Evolutionary conservation across 371 early-diverging fungal genomes (phyloP).

Genomic region (Syncephalastrum sp.): DNA sequence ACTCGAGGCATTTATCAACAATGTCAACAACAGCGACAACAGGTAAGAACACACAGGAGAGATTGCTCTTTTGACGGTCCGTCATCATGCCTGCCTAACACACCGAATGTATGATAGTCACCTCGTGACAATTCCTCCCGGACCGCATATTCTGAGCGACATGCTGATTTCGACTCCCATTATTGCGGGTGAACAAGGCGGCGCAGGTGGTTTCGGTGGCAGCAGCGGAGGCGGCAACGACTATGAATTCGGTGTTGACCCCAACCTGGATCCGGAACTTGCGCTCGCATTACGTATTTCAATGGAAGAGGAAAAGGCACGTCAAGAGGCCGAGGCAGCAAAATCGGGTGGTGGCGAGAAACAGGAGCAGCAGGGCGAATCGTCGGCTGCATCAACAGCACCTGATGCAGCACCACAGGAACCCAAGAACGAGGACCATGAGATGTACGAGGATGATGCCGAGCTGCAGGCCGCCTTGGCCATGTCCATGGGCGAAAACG

Average conservation of each 20-base stretch:
- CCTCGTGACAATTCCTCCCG: constrained; percentile 92
- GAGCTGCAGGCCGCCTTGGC: constrained; percentile 52
- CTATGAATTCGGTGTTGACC: constrained; percentile 96
- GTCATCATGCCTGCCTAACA: neutral
- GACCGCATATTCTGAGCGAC: constrained; percentile 93
- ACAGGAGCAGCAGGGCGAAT: constrained; percentile 26
- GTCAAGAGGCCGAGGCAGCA: constrained; percentile 76
- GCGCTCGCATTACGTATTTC: constrained; percentile 96
- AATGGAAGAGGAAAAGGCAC: constrained; percentile 93
- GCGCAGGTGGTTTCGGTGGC: constrained; percentile 43
- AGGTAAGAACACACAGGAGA: constrained; percentile 45
- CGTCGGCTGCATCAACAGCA: constrained; percentile 30
- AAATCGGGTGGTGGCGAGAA: constrained; percentile 37
- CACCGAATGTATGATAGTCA: constrained; percentile 53
- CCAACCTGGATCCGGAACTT: constrained; percentile 93
- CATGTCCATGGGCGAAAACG: constrained; percentile 60
- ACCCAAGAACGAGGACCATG: constrained; percentile 29
- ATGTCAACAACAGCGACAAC: constrained; percentile 88
- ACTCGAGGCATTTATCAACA: constrained; percentile 87
- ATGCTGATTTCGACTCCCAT: constrained; percentile 86
- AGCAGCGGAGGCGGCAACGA: constrained; percentile 61
- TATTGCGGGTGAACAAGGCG: constrained; percentile 80
- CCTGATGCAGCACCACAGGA: constrained; percentile 33
- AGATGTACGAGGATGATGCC: constrained; percentile 40
- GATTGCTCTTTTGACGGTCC: neutral